Evolutionary conservation across 2,329 filamentous ascomycete species (phyloP).

Genomic region (Diplodia corticola): DNA sequence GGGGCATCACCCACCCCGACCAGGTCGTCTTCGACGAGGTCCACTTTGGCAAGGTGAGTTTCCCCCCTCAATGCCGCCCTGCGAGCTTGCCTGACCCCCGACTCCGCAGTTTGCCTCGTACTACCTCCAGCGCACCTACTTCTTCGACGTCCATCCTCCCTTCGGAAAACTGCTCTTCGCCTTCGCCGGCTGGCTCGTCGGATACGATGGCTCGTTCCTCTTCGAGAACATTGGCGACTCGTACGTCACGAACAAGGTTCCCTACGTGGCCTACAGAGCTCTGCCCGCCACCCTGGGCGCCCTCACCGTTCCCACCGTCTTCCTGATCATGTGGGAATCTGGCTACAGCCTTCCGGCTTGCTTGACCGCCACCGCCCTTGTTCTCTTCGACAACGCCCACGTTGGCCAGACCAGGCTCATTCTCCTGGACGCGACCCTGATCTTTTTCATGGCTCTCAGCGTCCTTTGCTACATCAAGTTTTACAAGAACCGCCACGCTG

Average conservation of each 20-base stretch:
- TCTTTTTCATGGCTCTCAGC: conserved; percentile 95
- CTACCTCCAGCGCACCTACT: conserved; percentile 96
- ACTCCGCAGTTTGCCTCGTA: conserved; percentile 55
- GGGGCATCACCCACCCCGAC: conserved; percentile 90
- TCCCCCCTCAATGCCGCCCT: not conserved
- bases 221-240: conserved; percentile 99
- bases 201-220: conserved; percentile 94
- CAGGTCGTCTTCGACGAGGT: conserved; percentile 99
- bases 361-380: conserved; percentile 77
- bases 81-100: conserved; percentile 11
- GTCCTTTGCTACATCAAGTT: conserved; percentile 94
- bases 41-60: conserved; percentile 95
- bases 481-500: conserved; percentile 88
- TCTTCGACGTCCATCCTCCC: conserved; percentile 98
- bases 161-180: conserved; percentile 98
- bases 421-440: conserved; percentile 87
- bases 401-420: conserved; percentile 96
- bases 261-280: conserved; percentile 92
- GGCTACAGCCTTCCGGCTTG: conserved; percentile 95
- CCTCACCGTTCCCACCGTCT: conserved; percentile 89
- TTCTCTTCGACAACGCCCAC: conserved; percentile 96
- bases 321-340: conserved; percentile 99
- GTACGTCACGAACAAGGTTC: conserved; percentile 94
- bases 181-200: conserved; percentile 94
- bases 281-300: conserved; percentile 90